Evolutionary conservation across 345 rosid species (phyloP), one percentile per base, ranked within the genome.

Genomic region (Carallia brachiata): DNA sequence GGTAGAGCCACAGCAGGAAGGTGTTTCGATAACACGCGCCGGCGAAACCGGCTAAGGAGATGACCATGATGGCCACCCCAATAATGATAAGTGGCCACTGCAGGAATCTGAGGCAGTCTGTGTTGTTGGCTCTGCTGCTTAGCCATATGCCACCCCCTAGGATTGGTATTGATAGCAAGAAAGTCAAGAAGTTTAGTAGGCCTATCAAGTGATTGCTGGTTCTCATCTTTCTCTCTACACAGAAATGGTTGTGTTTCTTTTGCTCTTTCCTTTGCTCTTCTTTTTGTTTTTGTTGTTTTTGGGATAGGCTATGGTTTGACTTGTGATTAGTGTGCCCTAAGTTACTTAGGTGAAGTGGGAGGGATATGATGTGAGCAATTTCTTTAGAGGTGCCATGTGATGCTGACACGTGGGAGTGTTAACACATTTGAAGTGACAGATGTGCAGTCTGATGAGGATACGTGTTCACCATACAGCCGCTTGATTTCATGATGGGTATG

Each of bases 61-160:
- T 50, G 13, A 88, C 84, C 94, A 95, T 73, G 86, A 92, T 89
- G 15, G 85, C 70, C 50, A 84, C 81, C 0, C 98, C 99, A 52
- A 92, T 95, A 28, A 87, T 54, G 71, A 92, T 92, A 64, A 95
- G 72, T 6, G 99, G 98, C 97, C 98, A 90, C 84, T 95, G 98
- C 6, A 95, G 78, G 79, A 92, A 95, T n/a, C 83, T 75, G 31
- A 95, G 69, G 74, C 99, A 95, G 75, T 95, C 97, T 4, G 99
- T 88, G 82, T 79, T 83, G 92, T 81, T 89, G 80, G 99, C 98
- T 69, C 89, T 74, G 81, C 77, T 88, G 89, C 96, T 87, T 3
- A 95, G 87, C 99, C 99, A 95, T 82, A 95, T 95, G 13, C 99
- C 99, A 23, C 94, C 97, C n/a, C 97, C 97, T 50, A 89, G 74